Percentiles rank a stretch among this genome's conserved stretches.
Evolutionary conservation across 2,329 filamentous ascomycete genomes (phyloP).

Genomic region (Berkeleyomyces basicola): DNA sequence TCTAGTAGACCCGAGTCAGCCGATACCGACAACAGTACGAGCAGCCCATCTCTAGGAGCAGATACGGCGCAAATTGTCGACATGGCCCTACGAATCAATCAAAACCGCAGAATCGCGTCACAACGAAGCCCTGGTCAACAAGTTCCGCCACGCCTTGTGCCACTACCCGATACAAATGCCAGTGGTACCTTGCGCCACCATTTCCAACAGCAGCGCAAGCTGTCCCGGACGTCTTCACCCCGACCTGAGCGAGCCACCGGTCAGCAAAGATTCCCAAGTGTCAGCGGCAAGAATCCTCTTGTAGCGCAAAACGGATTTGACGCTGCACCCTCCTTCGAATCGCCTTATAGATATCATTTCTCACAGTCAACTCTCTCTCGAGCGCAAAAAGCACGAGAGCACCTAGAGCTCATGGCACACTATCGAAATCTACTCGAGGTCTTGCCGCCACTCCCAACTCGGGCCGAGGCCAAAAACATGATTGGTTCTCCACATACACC

Average conservation of each 20-base stretch:
- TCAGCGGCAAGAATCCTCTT: constrained; percentile 23
- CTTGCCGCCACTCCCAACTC: constrained; percentile 51
- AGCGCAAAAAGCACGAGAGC: constrained; percentile 67
- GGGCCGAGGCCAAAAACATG: constrained; percentile 1
- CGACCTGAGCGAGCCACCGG: constrained; percentile 27
- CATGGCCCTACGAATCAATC: constrained; percentile 77
- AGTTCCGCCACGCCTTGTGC: constrained; percentile 33
- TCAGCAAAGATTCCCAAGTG: constrained; percentile 24
- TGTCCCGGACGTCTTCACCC: constrained; percentile 45
- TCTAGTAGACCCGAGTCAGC: constrained; percentile 16
- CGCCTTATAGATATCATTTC: constrained; percentile 44
- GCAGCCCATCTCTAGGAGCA: constrained; percentile 2
- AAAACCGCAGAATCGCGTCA: constrained; percentile 52
- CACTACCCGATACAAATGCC: constrained; percentile 34
- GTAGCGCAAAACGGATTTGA: constrained; percentile 21
- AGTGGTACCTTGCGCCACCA: constrained; percentile 49
- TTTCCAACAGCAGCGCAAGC: constrained; percentile 52
- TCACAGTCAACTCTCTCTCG: constrained; percentile 67
- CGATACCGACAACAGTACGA: constrained; percentile 14
- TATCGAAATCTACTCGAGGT: constrained; percentile 67
- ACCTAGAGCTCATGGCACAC: constrained; percentile 73
- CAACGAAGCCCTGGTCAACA: constrained; percentile 38
- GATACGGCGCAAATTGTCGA: constrained; percentile 85
- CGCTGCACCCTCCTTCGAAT: not conserved
- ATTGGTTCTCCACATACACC: constrained; percentile 25